A percentile compares a stretch with the other conserved stretches of the same genome.
Conservation (phyloP, 2,329 filamentous ascomycete genomes). For the Cladobotryum mycophilum region DNA sequence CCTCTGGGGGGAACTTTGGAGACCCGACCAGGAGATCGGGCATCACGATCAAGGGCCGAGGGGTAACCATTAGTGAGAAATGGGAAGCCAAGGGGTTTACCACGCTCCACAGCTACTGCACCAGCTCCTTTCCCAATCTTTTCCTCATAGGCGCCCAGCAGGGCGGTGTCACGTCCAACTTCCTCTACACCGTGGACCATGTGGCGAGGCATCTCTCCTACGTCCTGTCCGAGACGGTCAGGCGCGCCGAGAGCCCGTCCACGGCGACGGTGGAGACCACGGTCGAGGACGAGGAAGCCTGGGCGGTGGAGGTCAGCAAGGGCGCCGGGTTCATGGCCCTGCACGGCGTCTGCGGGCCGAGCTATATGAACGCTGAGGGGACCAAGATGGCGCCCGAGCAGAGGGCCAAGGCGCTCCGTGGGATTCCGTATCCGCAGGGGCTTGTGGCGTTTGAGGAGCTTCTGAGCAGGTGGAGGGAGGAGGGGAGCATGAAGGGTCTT, state of each 20-base stretch:
- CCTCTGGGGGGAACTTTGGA: slow-evolving; percentile 26
- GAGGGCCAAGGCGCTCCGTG: slow-evolving; percentile 25
- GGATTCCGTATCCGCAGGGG: slow-evolving; percentile 17
- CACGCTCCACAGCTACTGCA: slow-evolving; percentile 47
- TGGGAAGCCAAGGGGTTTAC: slow-evolving; percentile 35
- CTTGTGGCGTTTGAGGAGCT: slow-evolving; percentile 22
- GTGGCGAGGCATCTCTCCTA: slow-evolving; percentile 37
- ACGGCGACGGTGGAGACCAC: slow-evolving; percentile 37
- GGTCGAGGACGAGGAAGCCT: slow-evolving; percentile 39
- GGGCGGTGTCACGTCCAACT: slow-evolving; percentile 32
- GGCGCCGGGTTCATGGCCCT: slow-evolving; percentile 34
- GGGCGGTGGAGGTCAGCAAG: slow-evolving; percentile 34
- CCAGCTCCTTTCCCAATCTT: slow-evolving; percentile 48
- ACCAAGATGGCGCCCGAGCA: slow-evolving; percentile 23
- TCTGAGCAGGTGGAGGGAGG: slow-evolving; percentile 22
- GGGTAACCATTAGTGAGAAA: slow-evolving; percentile 38
- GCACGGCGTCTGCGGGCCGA: slow-evolving; percentile 45
- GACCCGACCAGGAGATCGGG: slow-evolving; percentile 16
- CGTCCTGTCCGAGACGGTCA: slow-evolving; percentile 21
- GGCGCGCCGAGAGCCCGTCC: slow-evolving; percentile 14
- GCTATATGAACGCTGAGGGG: slow-evolving; percentile 46
- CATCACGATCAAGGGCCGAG: slow-evolving; percentile 37
- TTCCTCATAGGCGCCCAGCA: slow-evolving; percentile 43
- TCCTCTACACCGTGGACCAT: slow-evolving; percentile 29
- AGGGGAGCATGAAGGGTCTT: slow-evolving; percentile 23